Evolutionary conservation across 768 basidiomycete species (phyloP).

Genomic region (Xerocomus spinulosus): DNA sequence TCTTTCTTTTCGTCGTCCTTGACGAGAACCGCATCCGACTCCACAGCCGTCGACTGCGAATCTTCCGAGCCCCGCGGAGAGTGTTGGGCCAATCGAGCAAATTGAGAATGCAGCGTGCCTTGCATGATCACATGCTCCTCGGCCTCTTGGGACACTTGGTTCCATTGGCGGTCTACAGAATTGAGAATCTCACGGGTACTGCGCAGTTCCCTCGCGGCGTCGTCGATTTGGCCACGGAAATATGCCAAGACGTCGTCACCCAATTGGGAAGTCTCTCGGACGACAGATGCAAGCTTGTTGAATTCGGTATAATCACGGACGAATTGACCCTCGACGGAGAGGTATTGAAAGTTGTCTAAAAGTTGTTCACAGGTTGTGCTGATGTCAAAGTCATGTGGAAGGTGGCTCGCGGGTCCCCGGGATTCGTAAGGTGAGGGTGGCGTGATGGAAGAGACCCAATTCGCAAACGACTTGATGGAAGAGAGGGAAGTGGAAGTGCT

Average conservation of each 20-base stretch:
- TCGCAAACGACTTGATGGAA: slow-evolving; percentile 48
- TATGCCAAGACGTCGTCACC: slow-evolving; percentile 44
- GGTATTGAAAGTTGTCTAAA: slow-evolving; percentile 50
- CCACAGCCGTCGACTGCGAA: slow-evolving; percentile 54
- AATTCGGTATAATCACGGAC: slow-evolving; percentile 36
- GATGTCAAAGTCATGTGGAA: slow-evolving; percentile 43
- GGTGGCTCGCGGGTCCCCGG: slow-evolving; percentile 34
- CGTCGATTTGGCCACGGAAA: slow-evolving; percentile 51
- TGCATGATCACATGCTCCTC: slow-evolving; percentile 36
- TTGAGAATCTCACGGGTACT: slow-evolving; percentile 43
- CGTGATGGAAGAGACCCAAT: slow-evolving; percentile 19
- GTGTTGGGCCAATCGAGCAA: slow-evolving; percentile 27
- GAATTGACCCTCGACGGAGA: slow-evolving; percentile 42
- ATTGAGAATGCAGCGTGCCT: slow-evolving; percentile 2
- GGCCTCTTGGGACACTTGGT: slow-evolving; percentile 40
- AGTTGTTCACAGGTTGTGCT: slow-evolving; percentile 43
- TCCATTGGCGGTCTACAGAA: slow-evolving; percentile 42
- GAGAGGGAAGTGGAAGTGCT: slow-evolving; percentile 38
- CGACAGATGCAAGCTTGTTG: slow-evolving; percentile 39
- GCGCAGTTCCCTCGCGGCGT: slow-evolving; percentile 46
- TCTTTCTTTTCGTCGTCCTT: slow-evolving; percentile 18
- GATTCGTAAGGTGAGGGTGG: slow-evolving; percentile 15
- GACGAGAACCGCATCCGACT: slow-evolving; percentile 6
- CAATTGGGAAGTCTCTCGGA: slow-evolving; percentile 46
- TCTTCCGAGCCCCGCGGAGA: slow-evolving; percentile 60